Conservation (phyloP, 768 basidiomycete species). For the Cystobasidium ongulense region DNA sequence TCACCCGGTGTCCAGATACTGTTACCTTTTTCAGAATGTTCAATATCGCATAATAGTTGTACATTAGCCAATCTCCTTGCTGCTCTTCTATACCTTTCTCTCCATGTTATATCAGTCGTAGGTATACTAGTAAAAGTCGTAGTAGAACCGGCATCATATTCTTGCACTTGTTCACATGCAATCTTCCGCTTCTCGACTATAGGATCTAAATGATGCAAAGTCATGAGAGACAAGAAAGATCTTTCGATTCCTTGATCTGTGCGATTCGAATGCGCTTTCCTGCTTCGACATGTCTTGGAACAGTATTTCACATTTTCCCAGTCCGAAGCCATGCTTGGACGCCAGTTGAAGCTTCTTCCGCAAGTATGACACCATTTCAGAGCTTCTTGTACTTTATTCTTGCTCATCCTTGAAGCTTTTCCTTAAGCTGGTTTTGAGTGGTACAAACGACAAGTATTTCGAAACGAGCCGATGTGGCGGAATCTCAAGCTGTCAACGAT, state of each 20-base stretch:
- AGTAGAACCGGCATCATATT: background rate
- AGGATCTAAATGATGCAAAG: background rate
- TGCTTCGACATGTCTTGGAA: background rate
- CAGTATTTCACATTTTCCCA: conserved; percentile 11
- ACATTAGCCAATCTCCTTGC: conserved; percentile 6
- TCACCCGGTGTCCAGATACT: background rate
- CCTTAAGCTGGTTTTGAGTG: too few relatives aligned
- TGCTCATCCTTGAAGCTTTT: background rate
- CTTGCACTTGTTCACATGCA: conserved; percentile 7
- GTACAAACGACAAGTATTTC: background rate
- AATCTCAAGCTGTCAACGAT: background rate
- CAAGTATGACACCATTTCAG: conserved; percentile 3
- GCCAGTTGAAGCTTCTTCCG: conserved; percentile 12
- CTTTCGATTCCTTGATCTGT: background rate
- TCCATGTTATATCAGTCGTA: background rate
- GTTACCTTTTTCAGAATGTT: background rate
- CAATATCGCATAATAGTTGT: background rate
- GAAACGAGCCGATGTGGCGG: too few relatives aligned
- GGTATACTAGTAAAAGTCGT: background rate
- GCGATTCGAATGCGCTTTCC: conserved; percentile 1
- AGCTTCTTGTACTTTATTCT: background rate
- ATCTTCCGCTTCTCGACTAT: background rate
- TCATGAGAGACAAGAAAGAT: background rate
- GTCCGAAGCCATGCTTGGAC: background rate
- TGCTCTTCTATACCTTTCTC: conserved; percentile 1